phyloP scores from a whole-genome alignment of 176 grass and related monocot genomes.

The Aechmea fasciata region DNA sequence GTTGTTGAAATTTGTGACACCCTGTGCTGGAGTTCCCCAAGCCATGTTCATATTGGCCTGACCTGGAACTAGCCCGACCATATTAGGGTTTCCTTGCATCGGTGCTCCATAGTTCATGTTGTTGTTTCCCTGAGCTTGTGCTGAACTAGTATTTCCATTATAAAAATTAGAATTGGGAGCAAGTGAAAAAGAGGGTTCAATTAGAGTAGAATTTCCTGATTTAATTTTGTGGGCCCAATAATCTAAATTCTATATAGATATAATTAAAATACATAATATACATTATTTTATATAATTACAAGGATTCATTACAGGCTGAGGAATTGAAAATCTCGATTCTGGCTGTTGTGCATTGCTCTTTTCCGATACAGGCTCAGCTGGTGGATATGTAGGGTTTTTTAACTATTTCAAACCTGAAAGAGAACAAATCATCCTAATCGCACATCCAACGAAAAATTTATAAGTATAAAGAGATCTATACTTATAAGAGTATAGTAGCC shows the following conservation, averaged over 20 bases:
- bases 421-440: constrained; percentile 15
- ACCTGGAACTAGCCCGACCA: constrained; percentile 41
- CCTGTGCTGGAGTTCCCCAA: constrained; percentile 44
- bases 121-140: constrained; percentile 31
- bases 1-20: constrained; percentile 56
- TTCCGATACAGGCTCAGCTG: constrained; percentile 6
- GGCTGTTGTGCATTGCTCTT: constrained; percentile 14
- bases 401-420: constrained; percentile 10
- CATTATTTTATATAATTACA: too few species aligned
- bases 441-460: too few species aligned
- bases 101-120: constrained; percentile 20
- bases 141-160: constrained; percentile 35
- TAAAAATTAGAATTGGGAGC: constrained; percentile 9
- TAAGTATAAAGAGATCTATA: too few species aligned
- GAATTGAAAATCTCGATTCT: constrained; percentile 3
- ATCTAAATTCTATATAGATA: too few species aligned
- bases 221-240: too few species aligned
- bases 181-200: constrained; percentile 42
- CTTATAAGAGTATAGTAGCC: too few species aligned
- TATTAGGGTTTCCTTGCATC: constrained; percentile 50
- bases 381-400: constrained; percentile 11
- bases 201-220: constrained; percentile 18
- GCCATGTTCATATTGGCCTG: constrained; percentile 53
- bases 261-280: too few species aligned
- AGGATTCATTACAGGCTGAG: neutral